A percentile compares a stretch with the other conserved stretches of the same genome.
Conservation (phyloP, 805 yeast genomes). For the Starmerella potacharoeniae region DNA sequence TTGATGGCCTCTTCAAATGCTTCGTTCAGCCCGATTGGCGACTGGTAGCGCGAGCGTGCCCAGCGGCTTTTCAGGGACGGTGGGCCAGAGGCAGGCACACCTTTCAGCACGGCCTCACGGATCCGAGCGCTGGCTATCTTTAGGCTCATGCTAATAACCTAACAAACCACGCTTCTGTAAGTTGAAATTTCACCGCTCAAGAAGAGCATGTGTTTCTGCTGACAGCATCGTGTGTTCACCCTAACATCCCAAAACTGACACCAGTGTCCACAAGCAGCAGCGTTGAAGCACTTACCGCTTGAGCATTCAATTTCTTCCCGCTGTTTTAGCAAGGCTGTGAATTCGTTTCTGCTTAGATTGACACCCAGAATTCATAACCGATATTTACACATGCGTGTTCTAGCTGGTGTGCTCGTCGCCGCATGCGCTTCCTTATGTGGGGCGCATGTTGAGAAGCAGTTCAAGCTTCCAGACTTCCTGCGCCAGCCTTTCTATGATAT, state of each 20-base stretch:
- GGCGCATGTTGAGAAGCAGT: conserved; percentile 5
- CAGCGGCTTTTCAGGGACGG: conserved; percentile 21
- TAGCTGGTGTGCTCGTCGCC: neutral
- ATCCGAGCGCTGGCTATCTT: conserved; percentile 20
- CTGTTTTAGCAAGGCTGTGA: too few species aligned
- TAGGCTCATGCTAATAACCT: conserved; percentile 11
- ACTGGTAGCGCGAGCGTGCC: conserved; percentile 37
- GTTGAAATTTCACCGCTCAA: neutral
- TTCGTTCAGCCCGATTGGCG: conserved; percentile 61
- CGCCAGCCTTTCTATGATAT: conserved; percentile 6
- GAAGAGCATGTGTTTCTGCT: too few species aligned
- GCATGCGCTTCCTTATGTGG: neutral
- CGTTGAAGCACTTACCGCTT: too few species aligned
- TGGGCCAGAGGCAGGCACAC: conserved; percentile 24
- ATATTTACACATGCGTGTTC: neutral
- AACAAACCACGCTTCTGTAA: neutral
- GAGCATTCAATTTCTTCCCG: too few species aligned
- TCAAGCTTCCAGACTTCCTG: conserved; percentile 4
- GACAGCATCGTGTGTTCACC: neutral
- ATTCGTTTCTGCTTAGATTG: too few species aligned
- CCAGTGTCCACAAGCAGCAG: neutral
- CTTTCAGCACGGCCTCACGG: conserved; percentile 24
- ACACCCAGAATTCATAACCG: too few species aligned
- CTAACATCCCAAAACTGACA: neutral
- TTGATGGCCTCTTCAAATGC: conserved; percentile 62